Evolutionary conservation across 192 early-diverging fungal genomes (phyloP), one percentile per base, ranked within the genome.

Genomic region (Entomortierella parvispora): DNA sequence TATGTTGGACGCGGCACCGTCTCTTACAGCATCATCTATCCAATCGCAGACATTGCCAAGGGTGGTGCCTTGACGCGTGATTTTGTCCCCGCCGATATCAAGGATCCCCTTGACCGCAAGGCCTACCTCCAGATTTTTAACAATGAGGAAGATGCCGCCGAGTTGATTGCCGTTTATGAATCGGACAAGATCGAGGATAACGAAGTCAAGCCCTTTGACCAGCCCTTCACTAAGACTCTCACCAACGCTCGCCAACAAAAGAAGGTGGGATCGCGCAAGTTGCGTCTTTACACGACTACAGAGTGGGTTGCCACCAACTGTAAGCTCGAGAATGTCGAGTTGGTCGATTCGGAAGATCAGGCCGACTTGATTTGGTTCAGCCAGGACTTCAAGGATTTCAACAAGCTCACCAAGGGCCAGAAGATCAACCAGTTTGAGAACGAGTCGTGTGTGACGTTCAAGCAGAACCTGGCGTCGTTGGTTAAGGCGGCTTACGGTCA

Each of bases 11-110:
- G 81, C 6, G 81, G 70, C 26, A 87, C 87, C 43, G 80, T 82
- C 48, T 87, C 88, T 14, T 91, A 86, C 56, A 90, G 86, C 68
- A 74, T 92, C 44, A 50, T 92, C 51, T 92, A 87, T 80, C 90
- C 90, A 1, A 83, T 88, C 47, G 81, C 82, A 49, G 47, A 83
- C 17, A 86, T 92, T 20, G 28, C 46, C 3, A 58, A 82, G 32
- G 86, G 87, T 32, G 86, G 85, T 22, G 44, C 62, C 1, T 65
- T 91, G 43, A 83, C 85, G 3, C 82, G 87, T 62, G 88, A 92
- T 56, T 84, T 84, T 54, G 84, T 89, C 23, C 90, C 90, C 11
- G 81, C 68, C 4, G 83, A 85, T 77, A 79, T 91, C 62, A 72
- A 70, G 15, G 81, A 85, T 22, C 59, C 80, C 4, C 46, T 68